Evolutionary conservation across 2,329 filamentous ascomycete species (phyloP), one percentile per base, ranked within the genome.

Genomic region (Sporothrix brasiliensis): DNA sequence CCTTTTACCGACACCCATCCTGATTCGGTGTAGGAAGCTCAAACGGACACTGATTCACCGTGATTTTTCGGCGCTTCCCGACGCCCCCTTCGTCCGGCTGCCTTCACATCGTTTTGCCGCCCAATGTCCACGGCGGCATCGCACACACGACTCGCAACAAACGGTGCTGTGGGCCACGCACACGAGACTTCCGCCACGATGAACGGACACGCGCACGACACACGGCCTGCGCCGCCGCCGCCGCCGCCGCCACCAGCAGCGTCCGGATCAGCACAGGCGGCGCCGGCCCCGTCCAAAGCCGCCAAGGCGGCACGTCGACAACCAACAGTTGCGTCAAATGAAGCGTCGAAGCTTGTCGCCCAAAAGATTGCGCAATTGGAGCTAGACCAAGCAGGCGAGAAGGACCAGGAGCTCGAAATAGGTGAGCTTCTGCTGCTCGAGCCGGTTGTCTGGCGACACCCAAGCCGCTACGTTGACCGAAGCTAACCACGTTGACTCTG

Each of bases 331-430:
- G 94, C 97, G 79, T 91, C 92, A 24, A 92, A 88, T 76, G 95
- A 98, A 81, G 93, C 94, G 61, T 93, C 93, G 73, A 96, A 97
- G 81, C 87, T 97, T 74, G 87, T 99, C 67, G 91, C 94, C 73
- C 93, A 94, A 73, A 93, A 96, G 78, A 97, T 99, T 78, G 94
- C 93, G 27, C 95, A 98, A 82, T 84, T 99, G 71, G 95, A 99
- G 80, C 91, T 93, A 73, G 94, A 97, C 84, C 92, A 91, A 66
- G 93, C 93, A 13, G 92, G 93, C 72, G 94, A 97, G 79, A 97
- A 96, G 80, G 94, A 97, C 76, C 93, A 97, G 81, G 94, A 97
- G 81, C 88, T 91, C 72, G 95, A 98, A 84, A 97, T 99, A 79
- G 93, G 93, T 97, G 73, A 65, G 49, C 19, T 14, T 10, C 11